Evolutionary conservation across 305 asterid species (phyloP).

Genomic region (Ajuga reptans): DNA sequence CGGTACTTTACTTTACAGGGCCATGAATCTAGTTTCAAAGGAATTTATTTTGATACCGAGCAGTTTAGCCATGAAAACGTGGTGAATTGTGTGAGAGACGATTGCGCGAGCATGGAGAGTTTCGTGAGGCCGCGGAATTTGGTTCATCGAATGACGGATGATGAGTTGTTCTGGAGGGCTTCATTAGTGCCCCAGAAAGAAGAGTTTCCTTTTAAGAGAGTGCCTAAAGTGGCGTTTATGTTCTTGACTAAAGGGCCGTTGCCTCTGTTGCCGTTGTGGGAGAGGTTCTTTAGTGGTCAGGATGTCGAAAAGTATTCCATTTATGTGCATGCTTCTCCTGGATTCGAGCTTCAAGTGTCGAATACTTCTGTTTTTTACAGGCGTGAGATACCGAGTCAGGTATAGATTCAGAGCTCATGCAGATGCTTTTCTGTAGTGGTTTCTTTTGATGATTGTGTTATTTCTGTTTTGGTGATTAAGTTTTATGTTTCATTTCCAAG

Average conservation of each 20-base stretch:
- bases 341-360: constrained; percentile 49
- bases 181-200: constrained; percentile 69
- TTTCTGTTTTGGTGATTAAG: not conserved
- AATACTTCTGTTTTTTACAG: constrained; percentile 58
- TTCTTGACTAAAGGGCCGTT: constrained; percentile 80
- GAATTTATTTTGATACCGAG: constrained; percentile 24
- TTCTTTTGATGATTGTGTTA: not conserved
- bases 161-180: constrained; percentile 89
- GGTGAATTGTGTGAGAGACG: constrained; percentile 38
- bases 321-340: constrained; percentile 72
- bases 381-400: constrained; percentile 85
- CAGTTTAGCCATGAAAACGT: constrained; percentile 23
- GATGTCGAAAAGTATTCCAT: constrained; percentile 56
- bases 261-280: constrained; percentile 88
- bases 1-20: constrained; percentile 46
- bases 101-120: constrained; percentile 49
- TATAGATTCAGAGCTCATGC: constrained; percentile 28
- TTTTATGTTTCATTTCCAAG: not conserved
- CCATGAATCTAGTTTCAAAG: constrained; percentile 35
- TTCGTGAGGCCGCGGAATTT: constrained; percentile 42
- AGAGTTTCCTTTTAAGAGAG: constrained; percentile 65
- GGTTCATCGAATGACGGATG: constrained; percentile 67
- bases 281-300: constrained; percentile 74
- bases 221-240: constrained; percentile 83
- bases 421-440: constrained; percentile 13